Evolutionary conservation across 2,329 filamentous ascomycete genomes (phyloP), one percentile per base, ranked within the genome.

Genomic region (Aspergillus puulaauensis): DNA sequence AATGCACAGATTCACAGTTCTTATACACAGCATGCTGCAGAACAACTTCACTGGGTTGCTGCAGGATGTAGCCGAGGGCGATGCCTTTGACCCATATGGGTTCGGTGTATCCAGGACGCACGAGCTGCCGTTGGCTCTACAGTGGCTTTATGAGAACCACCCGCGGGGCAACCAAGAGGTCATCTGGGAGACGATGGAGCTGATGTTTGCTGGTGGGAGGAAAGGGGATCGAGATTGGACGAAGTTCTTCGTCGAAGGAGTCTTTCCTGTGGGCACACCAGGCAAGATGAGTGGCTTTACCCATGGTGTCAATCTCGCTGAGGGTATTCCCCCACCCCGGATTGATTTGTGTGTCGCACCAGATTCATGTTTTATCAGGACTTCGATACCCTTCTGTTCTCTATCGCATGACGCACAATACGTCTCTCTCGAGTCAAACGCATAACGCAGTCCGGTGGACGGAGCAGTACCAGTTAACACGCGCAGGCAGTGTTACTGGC

Each of bases 11-110:
- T 86, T 83, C 62, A 69, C 82, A 39, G 64, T 70, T 4, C 68
- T 86, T 3, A 79, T 80, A 64, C 76, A 86, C 61, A 69, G 67
- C 33, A 87, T 87, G 83, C 74, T 87, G 17, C 71, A 75, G 54
- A 68, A 84, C 56, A 78, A 84, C 61, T 79, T 79, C 45, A 77
- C 77, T 1, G 84, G 84, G 0, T 78, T 82, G 53, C 69, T 82
- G 15, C 45, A 48, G 19, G 27, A 48, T 15, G 73, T 74, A 51
- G 78, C 79, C 31, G 64, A 70, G 1, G 75, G 75, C 2, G 77
- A 81, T 56, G 65, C 73, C 12, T 77, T 82, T 24, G 75, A 79
- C 54, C 67, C 71, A 24, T 54, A 39, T 21, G 37, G 35, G 67
- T 70, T 37, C 79, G 77, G 76, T 73, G 73, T 31, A 65, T 70